Base-by-base conservation (phyloP, 176 grass and related monocot species). In the Avena atlantica region DNA sequence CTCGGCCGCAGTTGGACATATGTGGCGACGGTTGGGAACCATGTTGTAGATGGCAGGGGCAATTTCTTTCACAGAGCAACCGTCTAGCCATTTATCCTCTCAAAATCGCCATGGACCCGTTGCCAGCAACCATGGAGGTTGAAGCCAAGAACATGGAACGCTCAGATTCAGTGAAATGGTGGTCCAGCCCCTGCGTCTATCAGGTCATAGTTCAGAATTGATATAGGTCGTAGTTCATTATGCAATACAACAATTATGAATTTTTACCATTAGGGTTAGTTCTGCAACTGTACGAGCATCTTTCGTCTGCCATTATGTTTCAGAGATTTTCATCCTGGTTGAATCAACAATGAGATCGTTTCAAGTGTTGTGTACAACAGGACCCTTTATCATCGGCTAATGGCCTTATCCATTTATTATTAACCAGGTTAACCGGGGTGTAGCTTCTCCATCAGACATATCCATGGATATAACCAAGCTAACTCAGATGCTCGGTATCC, bases 391-490 rank as follows among this genome's bases (percentile, higher is more conserved):
- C 61, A 78, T 74, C 50, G 51, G 34, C 65, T 89, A 31, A 88
- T 85, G 13, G 5, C 16, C 27, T 11, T 8, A 80, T 57, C 50
- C 13, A 74, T 74, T 52, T 34, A n/a, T 23, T 81, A 49, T 79
- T 87, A 66, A 82, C 47, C 84, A 98, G 97, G 83, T 94, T 58
- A 83, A 96, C 75, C 84, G 93, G 16, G 96, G 93, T 24, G 93
- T 98, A 65, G 87, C 87, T 65, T 96, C 97, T 55, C 93, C 97
- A 60, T 27, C 97, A 79, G 97, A 96, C 75, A 98, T 96, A 94
- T 98, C 97, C 68, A 98, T 96, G 93, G 90, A 98, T 91, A 98
- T 94, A 89, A 89, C 78, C 76, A 93, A 71, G 85, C 75, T 96
- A 84, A 88, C 87, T 69, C 86, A 93, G 71, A 70, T 90, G 42